phyloP scores from a whole-genome alignment of 257 asterid genomes.

The Lycium ferocissimum region DNA sequence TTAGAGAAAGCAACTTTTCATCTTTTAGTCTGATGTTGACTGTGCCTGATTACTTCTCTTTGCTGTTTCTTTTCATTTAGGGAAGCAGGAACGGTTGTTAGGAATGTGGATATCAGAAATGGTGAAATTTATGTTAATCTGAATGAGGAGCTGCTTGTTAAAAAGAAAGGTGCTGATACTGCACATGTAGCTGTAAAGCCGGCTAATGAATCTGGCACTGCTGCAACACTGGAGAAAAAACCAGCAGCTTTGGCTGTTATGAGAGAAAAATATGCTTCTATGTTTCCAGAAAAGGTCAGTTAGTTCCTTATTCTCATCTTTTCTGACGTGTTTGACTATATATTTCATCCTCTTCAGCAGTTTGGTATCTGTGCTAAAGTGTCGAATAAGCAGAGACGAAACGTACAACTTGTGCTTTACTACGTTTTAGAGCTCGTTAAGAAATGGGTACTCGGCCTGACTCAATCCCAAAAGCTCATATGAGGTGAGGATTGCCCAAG shows the following conservation, averaged over 20 bases:
- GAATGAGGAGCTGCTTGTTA: slow-evolving; percentile 68
- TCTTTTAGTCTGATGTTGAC: background rate
- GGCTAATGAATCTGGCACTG: slow-evolving; percentile 51
- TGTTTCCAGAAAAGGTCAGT: slow-evolving; percentile 88
- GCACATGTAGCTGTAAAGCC: slow-evolving; percentile 50
- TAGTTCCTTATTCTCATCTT: slow-evolving; percentile 29
- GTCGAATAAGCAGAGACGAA: background rate
- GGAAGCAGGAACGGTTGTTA: slow-evolving; percentile 87
- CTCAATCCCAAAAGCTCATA: background rate
- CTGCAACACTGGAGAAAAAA: slow-evolving; percentile 54
- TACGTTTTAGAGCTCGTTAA: background rate
- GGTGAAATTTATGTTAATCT: slow-evolving; percentile 79
- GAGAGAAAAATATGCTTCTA: slow-evolving; percentile 53
- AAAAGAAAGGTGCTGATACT: slow-evolving; percentile 61
- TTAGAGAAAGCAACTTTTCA: background rate
- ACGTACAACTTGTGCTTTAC: background rate
- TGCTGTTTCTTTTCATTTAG: slow-evolving; percentile 46
- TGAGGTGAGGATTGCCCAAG: background rate
- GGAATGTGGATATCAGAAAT: slow-evolving; percentile 70
- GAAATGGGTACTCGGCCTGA: background rate
- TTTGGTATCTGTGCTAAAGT: background rate
- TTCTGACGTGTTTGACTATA: background rate
- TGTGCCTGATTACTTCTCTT: slow-evolving; percentile 22
- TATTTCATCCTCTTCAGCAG: background rate
- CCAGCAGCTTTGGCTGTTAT: slow-evolving; percentile 51